phyloP scores from a whole-genome alignment of 352 stramenopile genomes.

The Elongisporangium anandrum region DNA sequence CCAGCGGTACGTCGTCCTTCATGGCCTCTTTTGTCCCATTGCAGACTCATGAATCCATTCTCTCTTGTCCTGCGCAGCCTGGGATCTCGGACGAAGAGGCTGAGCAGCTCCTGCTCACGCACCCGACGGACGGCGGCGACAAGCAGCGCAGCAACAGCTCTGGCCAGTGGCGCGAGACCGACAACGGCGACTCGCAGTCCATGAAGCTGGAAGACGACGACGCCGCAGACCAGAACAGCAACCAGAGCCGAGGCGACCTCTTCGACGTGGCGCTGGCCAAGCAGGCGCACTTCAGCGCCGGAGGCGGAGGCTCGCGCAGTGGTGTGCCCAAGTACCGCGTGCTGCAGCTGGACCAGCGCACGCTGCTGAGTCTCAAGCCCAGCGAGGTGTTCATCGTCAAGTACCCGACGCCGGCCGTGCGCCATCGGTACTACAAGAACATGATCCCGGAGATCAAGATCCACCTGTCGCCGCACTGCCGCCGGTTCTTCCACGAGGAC shows the following conservation, averaged over 20 bases:
- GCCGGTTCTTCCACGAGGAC: slow-evolving; percentile 93
- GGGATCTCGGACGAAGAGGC: slow-evolving; percentile 82
- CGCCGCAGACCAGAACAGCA: slow-evolving; percentile 10
- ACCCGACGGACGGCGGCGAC: slow-evolving; percentile 29
- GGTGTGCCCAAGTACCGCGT: slow-evolving; percentile 56
- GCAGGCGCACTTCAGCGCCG: slow-evolving; percentile 55
- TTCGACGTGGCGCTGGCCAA: slow-evolving; percentile 88
- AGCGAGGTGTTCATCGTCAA: slow-evolving; percentile 87
- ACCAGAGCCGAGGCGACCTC: slow-evolving; percentile 24
- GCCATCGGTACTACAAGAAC: slow-evolving; percentile 86
- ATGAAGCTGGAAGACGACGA: slow-evolving; percentile 51
- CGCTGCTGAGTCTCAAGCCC: slow-evolving; percentile 61
- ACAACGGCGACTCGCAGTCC: slow-evolving; percentile 54
- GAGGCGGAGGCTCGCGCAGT: slow-evolving; percentile 40
- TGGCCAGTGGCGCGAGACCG: slow-evolving; percentile 52
- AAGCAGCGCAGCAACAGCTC: slow-evolving; percentile 12
- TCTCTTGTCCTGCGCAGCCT: slow-evolving; percentile 18
- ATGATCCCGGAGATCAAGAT: slow-evolving; percentile 94
- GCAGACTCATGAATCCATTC: slow-evolving; percentile 4
- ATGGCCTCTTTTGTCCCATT: not conserved
- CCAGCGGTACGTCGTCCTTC: slow-evolving; percentile 34
- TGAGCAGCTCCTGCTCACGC: slow-evolving; percentile 68
- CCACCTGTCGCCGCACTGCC: slow-evolving; percentile 85
- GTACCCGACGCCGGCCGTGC: slow-evolving; percentile 53
- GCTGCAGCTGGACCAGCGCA: slow-evolving; percentile 73